These are phyloP conservation scores for Tricholoma furcatifolium DNA, from an alignment of 768 basidiomycete species.

Conservation along the genomic window DNA sequence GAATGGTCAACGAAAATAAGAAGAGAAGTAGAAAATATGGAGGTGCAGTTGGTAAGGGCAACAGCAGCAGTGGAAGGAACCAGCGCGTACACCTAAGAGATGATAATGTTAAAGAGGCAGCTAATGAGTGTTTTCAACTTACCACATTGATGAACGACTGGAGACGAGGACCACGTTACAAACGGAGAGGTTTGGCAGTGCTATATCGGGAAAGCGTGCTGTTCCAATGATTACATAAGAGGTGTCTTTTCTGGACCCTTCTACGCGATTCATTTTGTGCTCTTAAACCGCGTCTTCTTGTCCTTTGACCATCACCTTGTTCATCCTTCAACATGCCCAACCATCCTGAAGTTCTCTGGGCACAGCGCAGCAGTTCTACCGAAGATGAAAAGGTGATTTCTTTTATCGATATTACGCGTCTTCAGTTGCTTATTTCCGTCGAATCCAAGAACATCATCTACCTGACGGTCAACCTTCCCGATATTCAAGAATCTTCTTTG, in stretches of 20 bases:
- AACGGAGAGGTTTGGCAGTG: slow-evolving; percentile 1
- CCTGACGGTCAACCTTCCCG: slow-evolving; percentile 80
- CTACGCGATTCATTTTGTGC: slow-evolving; percentile 22
- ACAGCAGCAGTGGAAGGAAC: slow-evolving; percentile 75
- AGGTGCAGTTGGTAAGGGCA: slow-evolving; percentile 78
- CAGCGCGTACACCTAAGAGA: slow-evolving; percentile 77
- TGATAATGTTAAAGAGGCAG: slow-evolving; percentile 1
- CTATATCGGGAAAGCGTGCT: slow-evolving; percentile 5
- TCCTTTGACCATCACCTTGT: not conserved
- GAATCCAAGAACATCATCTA: slow-evolving; percentile 77
- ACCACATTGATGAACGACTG: slow-evolving; percentile 47
- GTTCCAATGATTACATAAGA: slow-evolving; percentile 9
- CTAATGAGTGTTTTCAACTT: slow-evolving; percentile 21
- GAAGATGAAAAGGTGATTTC: slow-evolving; percentile 62
- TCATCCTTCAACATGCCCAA: slow-evolving; percentile 35
- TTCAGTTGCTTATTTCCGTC: slow-evolving; percentile 5
- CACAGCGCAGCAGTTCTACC: slow-evolving; percentile 78
- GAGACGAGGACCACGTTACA: not conserved
- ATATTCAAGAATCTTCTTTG: slow-evolving; percentile 62
- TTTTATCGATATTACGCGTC: slow-evolving; percentile 14
- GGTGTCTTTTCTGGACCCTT: slow-evolving; percentile 43
- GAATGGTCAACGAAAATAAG: slow-evolving; percentile 71
- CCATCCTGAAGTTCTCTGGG: slow-evolving; percentile 94
- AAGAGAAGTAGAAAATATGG: slow-evolving; percentile 80
- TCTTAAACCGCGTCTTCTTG: slow-evolving; percentile 19